Evolutionary conservation across 2,329 filamentous ascomycete species (phyloP), one percentile per base, ranked within the genome.

Genomic region (Onygenales sp.): DNA sequence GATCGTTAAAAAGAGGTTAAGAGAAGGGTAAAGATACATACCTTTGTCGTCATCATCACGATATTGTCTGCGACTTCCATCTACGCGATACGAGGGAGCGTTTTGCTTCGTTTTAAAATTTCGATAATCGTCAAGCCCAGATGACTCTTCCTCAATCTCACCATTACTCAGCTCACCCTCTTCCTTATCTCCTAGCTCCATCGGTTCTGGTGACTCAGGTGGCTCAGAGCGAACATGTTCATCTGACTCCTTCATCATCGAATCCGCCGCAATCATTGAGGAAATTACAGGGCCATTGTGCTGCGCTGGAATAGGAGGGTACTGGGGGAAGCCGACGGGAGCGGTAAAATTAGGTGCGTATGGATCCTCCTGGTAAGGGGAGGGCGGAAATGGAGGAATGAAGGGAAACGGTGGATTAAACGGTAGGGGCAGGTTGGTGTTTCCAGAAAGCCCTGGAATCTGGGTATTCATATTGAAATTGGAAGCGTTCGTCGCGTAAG

Each of bases 131-230:
- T 54, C 52, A 7, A 43, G n/a, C 11, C 33, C 52, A 46, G 33
- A 48, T 35, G 36, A 50, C 11, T 27, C 43, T 54, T 43, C 38
- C 11, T 43, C 54, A 32, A 36, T 52, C 60, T 85, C 83, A 14
- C 77, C 80, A 61, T 92, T 88, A 58, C 82, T 87, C 33, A 93
- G 67, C 66, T 94, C 89, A 13, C 86, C 87, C 62, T 94, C 88
- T 63, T 93, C 87, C 53, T 72, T 72, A 54, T 79, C 76, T 52
- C 67, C 67, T 45, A 75, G 66, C 48, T 67, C 59, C 33, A 66
- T 63, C 13, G 66, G 62, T 33, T 56, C 55, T 21, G 46, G 43
- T 1, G 38, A 14, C 10, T 53, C 49, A 38, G 17, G 27, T 9
- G 35, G 32, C 33, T 43, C 50, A 44, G 43, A 31, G 10, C 33